phyloP scores from a whole-genome alignment of 345 rosid genomes.

The Aurinia saxatilis region DNA sequence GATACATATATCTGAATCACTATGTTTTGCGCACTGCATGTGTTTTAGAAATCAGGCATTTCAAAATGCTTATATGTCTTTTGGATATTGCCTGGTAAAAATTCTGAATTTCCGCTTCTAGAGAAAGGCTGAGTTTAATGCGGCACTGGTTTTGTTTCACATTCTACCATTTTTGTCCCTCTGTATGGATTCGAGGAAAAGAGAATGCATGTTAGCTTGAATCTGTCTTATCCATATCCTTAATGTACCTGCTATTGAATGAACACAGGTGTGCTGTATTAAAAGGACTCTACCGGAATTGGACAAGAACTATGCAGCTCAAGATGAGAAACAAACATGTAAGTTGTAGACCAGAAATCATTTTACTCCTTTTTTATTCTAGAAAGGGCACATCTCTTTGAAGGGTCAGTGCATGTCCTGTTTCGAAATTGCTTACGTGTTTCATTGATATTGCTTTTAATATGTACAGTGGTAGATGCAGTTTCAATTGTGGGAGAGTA shows the following conservation, averaged over 20 bases:
- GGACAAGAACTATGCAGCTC: constrained; percentile 78
- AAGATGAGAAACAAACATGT: constrained; percentile 69
- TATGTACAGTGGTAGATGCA: constrained; percentile 57
- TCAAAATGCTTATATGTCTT: not conserved
- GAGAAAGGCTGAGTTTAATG: not conserved
- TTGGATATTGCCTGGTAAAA: not conserved
- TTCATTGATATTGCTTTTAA: constrained; percentile 9
- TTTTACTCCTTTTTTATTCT: not conserved
- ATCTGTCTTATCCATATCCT: not conserved
- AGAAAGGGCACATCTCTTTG: not conserved
- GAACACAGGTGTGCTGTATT: constrained; percentile 51
- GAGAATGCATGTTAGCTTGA: not conserved
- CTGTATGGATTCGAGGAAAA: not conserved
- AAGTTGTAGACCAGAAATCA: constrained; percentile 11
- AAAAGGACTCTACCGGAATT: constrained; percentile 44
- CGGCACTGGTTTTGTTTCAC: constrained; percentile 2
- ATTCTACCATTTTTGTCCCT: not conserved
- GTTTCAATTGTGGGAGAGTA: constrained; percentile 71
- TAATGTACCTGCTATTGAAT: not conserved
- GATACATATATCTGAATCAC: not conserved
- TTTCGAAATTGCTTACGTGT: not conserved
- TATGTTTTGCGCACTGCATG: not conserved
- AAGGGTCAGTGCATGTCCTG: not conserved
- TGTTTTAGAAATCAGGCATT: not conserved
- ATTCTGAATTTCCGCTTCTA: not conserved